These are phyloP conservation scores for Populus pruinosa DNA, from an alignment of 345 rosid genomes.

Conservation along the genomic window DNA sequence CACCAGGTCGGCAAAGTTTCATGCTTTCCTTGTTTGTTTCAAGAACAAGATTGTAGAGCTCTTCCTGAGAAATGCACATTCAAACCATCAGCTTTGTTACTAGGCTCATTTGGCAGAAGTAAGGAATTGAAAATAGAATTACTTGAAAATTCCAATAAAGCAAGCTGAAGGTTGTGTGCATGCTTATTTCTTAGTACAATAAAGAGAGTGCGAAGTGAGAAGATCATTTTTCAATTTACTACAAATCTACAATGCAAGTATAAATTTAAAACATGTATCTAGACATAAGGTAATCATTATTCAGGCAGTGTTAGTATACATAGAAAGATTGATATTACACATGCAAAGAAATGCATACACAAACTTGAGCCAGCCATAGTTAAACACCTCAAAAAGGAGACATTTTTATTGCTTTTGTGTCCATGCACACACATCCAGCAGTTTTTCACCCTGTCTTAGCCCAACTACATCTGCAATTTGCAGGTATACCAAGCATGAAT, in stretches of 20 bases:
- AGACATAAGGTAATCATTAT: too few relatives aligned
- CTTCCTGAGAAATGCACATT: conserved; percentile 49
- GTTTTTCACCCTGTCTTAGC: background rate
- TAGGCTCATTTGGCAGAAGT: background rate
- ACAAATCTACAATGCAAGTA: background rate
- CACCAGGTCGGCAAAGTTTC: conserved; percentile 78
- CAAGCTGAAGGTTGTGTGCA: background rate
- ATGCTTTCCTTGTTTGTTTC: conserved; percentile 76
- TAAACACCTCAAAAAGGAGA: background rate
- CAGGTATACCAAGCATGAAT: background rate
- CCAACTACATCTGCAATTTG: background rate
- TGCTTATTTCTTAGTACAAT: background rate
- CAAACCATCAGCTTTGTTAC: conserved; percentile 5
- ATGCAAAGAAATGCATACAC: background rate
- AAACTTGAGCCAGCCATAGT: background rate
- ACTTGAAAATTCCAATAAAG: background rate
- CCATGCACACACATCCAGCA: background rate
- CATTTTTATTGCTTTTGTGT: background rate
- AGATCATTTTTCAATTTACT: background rate
- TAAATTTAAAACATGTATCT: background rate
- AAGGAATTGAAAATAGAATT: background rate
- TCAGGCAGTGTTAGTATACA: background rate
- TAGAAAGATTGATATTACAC: background rate
- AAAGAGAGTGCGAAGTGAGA: background rate
- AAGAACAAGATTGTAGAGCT: conserved; percentile 79